A percentile compares a stretch with the other conserved stretches of the same genome.
Evolutionary conservation across 441 rosid genomes (phyloP).

Genomic region (Breynia disticha): DNA sequence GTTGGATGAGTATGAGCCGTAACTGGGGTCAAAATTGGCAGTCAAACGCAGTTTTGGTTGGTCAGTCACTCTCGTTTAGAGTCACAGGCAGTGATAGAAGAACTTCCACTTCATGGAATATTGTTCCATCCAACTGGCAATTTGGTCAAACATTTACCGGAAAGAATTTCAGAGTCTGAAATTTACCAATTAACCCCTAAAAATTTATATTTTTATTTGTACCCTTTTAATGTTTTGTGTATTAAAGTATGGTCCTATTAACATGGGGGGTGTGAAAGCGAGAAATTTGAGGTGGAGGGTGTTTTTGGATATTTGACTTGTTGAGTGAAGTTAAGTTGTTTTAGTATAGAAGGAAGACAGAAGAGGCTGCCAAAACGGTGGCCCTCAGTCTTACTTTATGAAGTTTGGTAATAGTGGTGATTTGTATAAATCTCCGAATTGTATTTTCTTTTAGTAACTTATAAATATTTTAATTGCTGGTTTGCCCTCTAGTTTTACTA

Average conservation of each 20-base stretch:
- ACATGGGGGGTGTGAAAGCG: too few relatives aligned
- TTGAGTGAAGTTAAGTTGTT: not conserved
- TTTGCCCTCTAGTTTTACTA: too few relatives aligned
- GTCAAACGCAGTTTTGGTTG: constrained; percentile 41
- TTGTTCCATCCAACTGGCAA: constrained; percentile 51
- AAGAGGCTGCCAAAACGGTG: constrained; percentile 4
- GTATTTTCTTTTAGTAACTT: too few relatives aligned
- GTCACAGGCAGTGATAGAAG: constrained; percentile 53
- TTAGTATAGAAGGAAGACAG: not conserved
- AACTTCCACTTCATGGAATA: constrained; percentile 60
- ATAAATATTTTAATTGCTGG: too few relatives aligned
- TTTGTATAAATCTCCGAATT: not conserved
- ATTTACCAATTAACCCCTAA: not conserved
- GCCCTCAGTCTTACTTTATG: not conserved
- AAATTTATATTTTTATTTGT: not conserved
- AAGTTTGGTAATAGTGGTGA: not conserved
- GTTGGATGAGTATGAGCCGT: constrained; percentile 64
- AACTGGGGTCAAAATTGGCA: constrained; percentile 83
- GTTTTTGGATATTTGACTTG: not conserved
- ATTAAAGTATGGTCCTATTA: too few relatives aligned
- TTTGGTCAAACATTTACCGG: constrained; percentile 73
- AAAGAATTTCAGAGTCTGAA: constrained; percentile 51
- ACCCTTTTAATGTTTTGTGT: not conserved
- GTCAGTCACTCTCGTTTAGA: constrained; percentile 57
- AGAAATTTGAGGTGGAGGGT: too few relatives aligned